Base-by-base conservation (phyloP, 2,329 filamentous ascomycete species). In the Botrytis galanthina region DNA sequence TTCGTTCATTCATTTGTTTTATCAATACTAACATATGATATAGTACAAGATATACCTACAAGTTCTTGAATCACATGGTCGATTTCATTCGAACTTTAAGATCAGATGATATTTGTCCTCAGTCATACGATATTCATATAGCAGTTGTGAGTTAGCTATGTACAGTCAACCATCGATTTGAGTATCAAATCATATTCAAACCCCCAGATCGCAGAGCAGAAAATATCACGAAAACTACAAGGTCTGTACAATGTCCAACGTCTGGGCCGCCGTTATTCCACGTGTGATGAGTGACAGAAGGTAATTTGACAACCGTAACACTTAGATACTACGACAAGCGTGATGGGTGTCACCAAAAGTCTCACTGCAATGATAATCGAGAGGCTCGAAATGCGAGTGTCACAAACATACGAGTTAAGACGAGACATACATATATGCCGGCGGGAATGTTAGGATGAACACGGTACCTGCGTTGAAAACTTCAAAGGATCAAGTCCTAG, bases 401-500 rank as follows among this genome's bases (percentile, higher is more conserved):
- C 46, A 48, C 46, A n/a, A 14, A 29, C 22, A 51, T 12, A 67
- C 63, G 63, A 67, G 32, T 51, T 29, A 51, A 46, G 46, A 67
- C 48, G 32, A 67, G 63, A 67, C 63, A 67, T 39, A 39, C 46
- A 67, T 51, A 44, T 22, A 48, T 67, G 46, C 63, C 63, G 44
- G 32, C n/a, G 26, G 32, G 32, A 46, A 39, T 51, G 46, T 48
- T 48, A n/a, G 7, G 32, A 54, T 54, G 32, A 68, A 39, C 64
- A 12, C 64, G 26, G 32, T 39, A 54, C 46, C 46, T 68, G 37
- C 46, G n/a, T 54, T n/a, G 9, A 54, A 39, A 29, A 26, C 44
- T 4, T 46, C 35, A 48, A 42, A 68, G 46, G 46, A 68, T 54
- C 46, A 39, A 29, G 35, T 68, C 26, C 29, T 6, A 29, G 8